Evolutionary conservation across 495 filamentous ascomycete genomes (phyloP).

Genomic region (Penicillium roqueforti): DNA sequence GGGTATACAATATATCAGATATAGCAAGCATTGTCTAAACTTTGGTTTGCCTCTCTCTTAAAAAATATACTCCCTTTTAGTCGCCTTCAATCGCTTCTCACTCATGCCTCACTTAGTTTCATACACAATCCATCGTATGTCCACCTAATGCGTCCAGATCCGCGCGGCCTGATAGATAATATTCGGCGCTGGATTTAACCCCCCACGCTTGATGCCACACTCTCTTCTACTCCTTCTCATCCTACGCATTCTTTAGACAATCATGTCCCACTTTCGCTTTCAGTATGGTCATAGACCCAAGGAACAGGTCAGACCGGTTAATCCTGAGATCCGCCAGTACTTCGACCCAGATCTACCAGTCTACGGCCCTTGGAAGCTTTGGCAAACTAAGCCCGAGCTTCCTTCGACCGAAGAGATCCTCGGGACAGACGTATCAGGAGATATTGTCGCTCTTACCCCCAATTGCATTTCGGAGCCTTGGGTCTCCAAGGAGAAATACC

Average conservation of each 20-base stretch:
- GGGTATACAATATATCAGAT: no score
- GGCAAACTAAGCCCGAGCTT: constrained; percentile 43
- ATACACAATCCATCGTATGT: neutral
- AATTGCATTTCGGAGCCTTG: constrained; percentile 45
- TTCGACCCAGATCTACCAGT: constrained; percentile 11
- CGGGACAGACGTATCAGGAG: constrained; percentile 17
- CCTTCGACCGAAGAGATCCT: constrained; percentile 45
- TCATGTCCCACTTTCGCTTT: neutral
- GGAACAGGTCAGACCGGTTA: constrained; percentile 11
- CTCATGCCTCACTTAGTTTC: neutral
- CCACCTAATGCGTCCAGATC: neutral
- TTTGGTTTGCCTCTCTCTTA: no score
- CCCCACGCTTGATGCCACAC: neutral
- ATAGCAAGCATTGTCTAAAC: no score
- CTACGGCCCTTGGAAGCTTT: constrained; percentile 22
- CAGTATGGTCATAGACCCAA: neutral
- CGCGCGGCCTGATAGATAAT: neutral
- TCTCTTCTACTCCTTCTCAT: neutral
- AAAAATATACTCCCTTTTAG: neutral
- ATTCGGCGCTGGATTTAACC: neutral
- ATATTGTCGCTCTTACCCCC: constrained; percentile 25
- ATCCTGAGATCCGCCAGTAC: constrained; percentile 36
- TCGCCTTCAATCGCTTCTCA: neutral
- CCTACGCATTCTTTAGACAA: neutral
- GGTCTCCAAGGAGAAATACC: constrained; percentile 49